phyloP scores from a whole-genome alignment of 192 early-diverging fungal species.

The Backusella macrospora region DNA sequence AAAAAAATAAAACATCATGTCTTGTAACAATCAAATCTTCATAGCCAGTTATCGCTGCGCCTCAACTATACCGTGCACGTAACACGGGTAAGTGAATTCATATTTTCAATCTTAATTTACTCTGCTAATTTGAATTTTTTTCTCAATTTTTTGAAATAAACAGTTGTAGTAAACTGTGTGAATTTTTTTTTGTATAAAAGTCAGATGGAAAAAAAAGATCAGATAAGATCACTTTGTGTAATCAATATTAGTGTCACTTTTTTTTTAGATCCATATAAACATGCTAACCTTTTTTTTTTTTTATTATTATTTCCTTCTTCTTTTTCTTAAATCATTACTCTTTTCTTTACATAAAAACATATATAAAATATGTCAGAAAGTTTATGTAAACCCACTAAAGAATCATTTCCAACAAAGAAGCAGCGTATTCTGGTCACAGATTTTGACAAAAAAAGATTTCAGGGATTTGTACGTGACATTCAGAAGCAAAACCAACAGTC shows the following conservation, averaged over 20 bases:
- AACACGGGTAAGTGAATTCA: too few species aligned
- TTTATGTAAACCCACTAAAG: background rate
- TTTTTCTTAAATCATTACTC: background rate
- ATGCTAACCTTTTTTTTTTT: too few species aligned
- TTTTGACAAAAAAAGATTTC: conserved; percentile 3
- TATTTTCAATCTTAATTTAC: too few species aligned
- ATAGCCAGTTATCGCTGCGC: too few species aligned
- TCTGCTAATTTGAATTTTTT: too few species aligned
- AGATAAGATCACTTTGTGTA: conserved; percentile 13
- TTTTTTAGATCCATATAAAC: background rate
- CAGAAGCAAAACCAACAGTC: background rate
- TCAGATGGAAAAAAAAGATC: conserved; percentile 1
- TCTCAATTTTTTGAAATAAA: background rate
- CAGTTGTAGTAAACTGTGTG: background rate
- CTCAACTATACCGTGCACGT: too few species aligned
- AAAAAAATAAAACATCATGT: too few species aligned
- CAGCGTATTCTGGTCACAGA: conserved; percentile 3
- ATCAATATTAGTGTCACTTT: background rate
- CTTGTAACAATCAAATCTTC: too few species aligned
- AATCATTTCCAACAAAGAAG: background rate
- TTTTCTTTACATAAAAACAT: background rate
- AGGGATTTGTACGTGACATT: background rate
- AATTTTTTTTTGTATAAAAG: background rate
- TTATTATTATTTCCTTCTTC: background rate
- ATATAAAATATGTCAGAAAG: background rate